Evolutionary conservation across 345 rosid genomes (phyloP).

Genomic region (Laguncularia racemosa): DNA sequence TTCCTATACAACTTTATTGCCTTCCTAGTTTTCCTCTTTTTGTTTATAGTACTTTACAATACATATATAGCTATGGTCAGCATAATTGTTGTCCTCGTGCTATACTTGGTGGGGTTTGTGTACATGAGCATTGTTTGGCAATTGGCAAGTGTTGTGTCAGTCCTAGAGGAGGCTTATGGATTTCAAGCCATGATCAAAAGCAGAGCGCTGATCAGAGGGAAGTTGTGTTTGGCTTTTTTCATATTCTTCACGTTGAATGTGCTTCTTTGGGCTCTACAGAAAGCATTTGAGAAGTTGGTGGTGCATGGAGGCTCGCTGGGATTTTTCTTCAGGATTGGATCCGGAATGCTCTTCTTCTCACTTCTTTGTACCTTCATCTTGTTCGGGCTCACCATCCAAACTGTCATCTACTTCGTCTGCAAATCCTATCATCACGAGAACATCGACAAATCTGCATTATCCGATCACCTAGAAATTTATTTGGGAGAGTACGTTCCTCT

Average conservation of each 20-base stretch:
- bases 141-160: conserved; percentile 40
- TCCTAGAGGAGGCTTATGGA: conserved; percentile 39
- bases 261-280: background rate
- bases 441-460: conserved; percentile 40
- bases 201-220: conserved; percentile 34
- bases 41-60: background rate
- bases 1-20: conserved; percentile 18
- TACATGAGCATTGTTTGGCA: conserved; percentile 40
- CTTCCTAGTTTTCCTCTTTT: background rate
- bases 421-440: conserved; percentile 51
- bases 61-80: background rate
- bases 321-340: conserved; percentile 11
- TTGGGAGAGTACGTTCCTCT: conserved; percentile 44
- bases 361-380: conserved; percentile 25
- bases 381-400: conserved; percentile 32
- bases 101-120: conserved; percentile 20
- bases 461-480: conserved; percentile 46
- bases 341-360: conserved; percentile 24
- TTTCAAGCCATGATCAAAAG: conserved; percentile 32
- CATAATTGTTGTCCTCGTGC: background rate
- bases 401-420: conserved; percentile 51
- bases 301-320: conserved; percentile 20
- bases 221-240: conserved; percentile 9
- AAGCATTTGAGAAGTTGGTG: conserved; percentile 16
- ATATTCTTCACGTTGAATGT: conserved; percentile 18